Evolutionary conservation across 495 filamentous ascomycete genomes (phyloP).

Genomic region (Daldinia vernicosa): DNA sequence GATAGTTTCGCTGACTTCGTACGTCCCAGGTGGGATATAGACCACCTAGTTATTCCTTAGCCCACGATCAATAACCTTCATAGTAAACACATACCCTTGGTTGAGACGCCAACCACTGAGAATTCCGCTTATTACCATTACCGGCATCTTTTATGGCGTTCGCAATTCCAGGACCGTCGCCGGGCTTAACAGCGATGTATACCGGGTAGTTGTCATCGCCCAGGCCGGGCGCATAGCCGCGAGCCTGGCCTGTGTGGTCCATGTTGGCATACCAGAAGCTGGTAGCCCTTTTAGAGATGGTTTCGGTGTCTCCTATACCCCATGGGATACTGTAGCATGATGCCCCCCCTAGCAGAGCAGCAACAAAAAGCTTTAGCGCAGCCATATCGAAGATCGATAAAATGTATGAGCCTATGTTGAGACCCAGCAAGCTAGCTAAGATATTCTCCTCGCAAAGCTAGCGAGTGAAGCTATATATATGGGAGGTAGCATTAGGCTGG

Average conservation of each 20-base stretch:
- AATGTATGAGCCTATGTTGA: background rate
- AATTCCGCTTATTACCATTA: constrained; percentile 45
- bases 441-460: constrained; percentile 4
- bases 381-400: constrained; percentile 16
- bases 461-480: constrained; percentile 25
- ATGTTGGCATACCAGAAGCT: constrained; percentile 52
- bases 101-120: constrained; percentile 54
- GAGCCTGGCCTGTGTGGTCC: constrained; percentile 44
- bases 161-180: constrained; percentile 51
- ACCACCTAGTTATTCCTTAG: constrained; percentile 54
- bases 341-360: constrained; percentile 12
- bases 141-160: constrained; percentile 46
- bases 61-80: background rate
- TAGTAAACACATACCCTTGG: constrained; percentile 45
- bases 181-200: constrained; percentile 46
- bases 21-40: constrained; percentile 72
- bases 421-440: background rate
- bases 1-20: constrained; percentile 66
- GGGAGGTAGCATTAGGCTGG: constrained; percentile 10
- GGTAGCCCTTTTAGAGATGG: constrained; percentile 26
- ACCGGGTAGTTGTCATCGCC: constrained; percentile 49
- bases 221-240: constrained; percentile 53
- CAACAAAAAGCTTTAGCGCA: constrained; percentile 23
- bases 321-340: constrained; percentile 13
- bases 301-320: constrained; percentile 6